These are phyloP conservation scores for Nitzschia inconspicua DNA, from an alignment of 108 stramenopile species.

Conservation along the genomic window DNA sequence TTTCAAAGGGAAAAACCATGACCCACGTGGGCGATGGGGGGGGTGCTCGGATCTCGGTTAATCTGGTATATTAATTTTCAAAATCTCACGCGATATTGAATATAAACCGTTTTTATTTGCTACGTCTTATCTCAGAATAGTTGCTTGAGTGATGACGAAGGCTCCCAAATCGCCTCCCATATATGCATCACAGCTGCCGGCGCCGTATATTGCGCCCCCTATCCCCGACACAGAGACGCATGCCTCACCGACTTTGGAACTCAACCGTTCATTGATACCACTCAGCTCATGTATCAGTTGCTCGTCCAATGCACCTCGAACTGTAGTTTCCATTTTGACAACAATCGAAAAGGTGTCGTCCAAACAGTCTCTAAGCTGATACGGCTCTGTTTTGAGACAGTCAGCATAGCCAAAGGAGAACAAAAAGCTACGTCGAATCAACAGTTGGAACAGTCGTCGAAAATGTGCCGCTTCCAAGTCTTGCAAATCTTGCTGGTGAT, in stretches of 20 bases:
- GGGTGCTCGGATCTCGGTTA: no score
- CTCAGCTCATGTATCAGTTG: conserved; percentile 17
- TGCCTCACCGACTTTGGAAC: conserved; percentile 16
- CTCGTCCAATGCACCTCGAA: conserved; percentile 28
- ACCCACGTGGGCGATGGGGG: no score
- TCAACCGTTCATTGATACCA: conserved; percentile 10
- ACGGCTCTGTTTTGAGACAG: conserved; percentile 23
- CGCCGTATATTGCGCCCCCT: no score
- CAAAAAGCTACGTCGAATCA: conserved; percentile 33
- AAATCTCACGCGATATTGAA: no score
- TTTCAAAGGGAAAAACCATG: no score
- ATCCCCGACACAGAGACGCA: conserved; percentile 19
- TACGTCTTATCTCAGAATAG: no score
- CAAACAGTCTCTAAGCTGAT: conserved; percentile 22
- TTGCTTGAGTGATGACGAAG: no score
- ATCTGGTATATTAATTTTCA: no score
- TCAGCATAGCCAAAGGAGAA: conserved; percentile 38
- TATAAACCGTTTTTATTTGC: no score
- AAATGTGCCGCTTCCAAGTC: conserved; percentile 24
- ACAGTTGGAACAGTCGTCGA: conserved; percentile 25
- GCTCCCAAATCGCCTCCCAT: no score
- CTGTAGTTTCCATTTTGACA: conserved; percentile 24
- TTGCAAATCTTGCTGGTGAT: conserved; percentile 13
- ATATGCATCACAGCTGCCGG: no score
- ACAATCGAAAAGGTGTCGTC: conserved; percentile 25